Evolutionary conservation across 495 filamentous ascomycete species (phyloP), one percentile per base, ranked within the genome.

Genomic region (Hypoxylon crocopeplum): DNA sequence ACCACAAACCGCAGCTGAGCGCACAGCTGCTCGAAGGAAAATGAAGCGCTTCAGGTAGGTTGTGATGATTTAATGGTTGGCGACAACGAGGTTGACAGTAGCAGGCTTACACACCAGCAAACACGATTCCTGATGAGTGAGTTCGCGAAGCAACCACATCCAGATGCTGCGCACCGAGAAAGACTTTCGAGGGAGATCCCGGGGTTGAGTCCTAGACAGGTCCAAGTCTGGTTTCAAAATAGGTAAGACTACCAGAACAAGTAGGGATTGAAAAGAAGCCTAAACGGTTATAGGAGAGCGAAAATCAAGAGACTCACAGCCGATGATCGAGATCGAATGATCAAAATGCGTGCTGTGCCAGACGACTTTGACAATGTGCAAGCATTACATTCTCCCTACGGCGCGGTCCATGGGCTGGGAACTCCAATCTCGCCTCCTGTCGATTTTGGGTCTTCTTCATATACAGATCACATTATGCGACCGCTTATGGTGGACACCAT

Each of bases 221-320:
- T 98, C 7, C 93, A 98, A 77, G 93, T 98, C 54, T 98, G 93
- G 93, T 98, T 98, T 73, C 93, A 98, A 74, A 98, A 98, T 75
- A 86, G 93, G 93, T 96, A 81, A 61, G 82, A 70, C 47, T 62
- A 41, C 49, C 48, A 12, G 46, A 48, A 49, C 25, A 45, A 34
- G 54, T 34, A 46, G 53, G 25, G 57, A 45, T 41, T 40, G 44
- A 45, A 49, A 17, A 32, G 49, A 22, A 57, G 46, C 30, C 67
- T 78, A 64, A 77, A 70, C 41, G 24, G 62, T 50, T 44, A 48
- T 57, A 98, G 93, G 75, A 80, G 93, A 71, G 93, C 93, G 17
- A 98, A 98, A 75, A 86, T 97, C 70, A 98, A 97, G 83, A 87
- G 93, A 54, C 79, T 98, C 57, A 96, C 89, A 32, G 91, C 85